Conservation (phyloP, 352 stramenopile species). For the Globisporangium ultimum region DNA sequence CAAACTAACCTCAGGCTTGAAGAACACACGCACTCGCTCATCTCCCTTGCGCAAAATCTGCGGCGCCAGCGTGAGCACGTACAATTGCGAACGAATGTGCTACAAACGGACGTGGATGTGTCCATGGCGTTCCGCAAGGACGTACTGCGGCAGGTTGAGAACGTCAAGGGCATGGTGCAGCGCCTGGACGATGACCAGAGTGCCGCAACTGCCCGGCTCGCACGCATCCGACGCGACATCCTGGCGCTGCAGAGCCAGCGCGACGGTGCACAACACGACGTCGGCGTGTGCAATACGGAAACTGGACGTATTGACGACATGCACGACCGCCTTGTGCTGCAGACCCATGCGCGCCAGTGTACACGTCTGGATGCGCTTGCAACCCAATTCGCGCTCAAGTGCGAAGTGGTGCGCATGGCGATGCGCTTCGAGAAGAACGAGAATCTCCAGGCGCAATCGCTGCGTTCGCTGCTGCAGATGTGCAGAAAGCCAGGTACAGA, state of each 20-base stretch:
- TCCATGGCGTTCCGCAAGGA: conserved; percentile 20
- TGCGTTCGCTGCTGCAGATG: conserved; percentile 16
- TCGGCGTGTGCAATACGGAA: conserved; percentile 7
- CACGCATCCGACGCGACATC: conserved; percentile 23
- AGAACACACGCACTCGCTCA: conserved; percentile 13
- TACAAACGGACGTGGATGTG: conserved; percentile 17
- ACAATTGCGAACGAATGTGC: conserved; percentile 11
- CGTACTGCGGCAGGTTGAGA: conserved; percentile 22
- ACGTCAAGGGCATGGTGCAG: conserved; percentile 5
- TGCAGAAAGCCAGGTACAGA: conserved; percentile 9
- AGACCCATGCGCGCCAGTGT: conserved; percentile 4
- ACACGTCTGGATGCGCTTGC: conserved; percentile 8
- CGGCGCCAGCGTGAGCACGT: conserved; percentile 1
- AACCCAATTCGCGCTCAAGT: conserved; percentile 19
- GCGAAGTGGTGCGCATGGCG: conserved; percentile 24
- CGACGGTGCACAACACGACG: conserved; percentile 15
- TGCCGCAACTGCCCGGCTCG: conserved; percentile 16
- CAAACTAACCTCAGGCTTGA: conserved; percentile 16
- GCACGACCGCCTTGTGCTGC: conserved; percentile 9
- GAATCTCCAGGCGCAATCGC: conserved; percentile 17
- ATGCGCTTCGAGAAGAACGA: conserved; percentile 24
- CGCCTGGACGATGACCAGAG: conserved; percentile 1
- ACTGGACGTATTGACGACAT: conserved; percentile 7
- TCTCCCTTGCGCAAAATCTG: conserved; percentile 11
- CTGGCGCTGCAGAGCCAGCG: conserved; percentile 5